phyloP scores from a whole-genome alignment of 179 eudicot species.

The Vitellaria paradoxa region DNA sequence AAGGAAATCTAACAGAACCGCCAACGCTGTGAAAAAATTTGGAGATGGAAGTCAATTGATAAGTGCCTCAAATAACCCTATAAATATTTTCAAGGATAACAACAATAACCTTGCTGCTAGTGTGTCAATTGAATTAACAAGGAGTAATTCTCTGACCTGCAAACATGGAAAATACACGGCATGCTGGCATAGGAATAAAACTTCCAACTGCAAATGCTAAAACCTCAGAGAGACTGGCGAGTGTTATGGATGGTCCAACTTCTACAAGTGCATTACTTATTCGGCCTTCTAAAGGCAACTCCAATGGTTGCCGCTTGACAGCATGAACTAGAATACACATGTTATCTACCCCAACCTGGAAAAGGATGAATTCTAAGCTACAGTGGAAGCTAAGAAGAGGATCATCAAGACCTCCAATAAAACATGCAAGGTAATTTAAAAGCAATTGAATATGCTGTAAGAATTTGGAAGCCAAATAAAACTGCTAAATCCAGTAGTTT shows the following conservation, averaged over 20 bases:
- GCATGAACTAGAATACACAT: slow-evolving; percentile 99
- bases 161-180: slow-evolving; percentile 97
- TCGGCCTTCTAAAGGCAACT: slow-evolving; percentile 80
- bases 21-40: slow-evolving; percentile 70
- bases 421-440: neutral
- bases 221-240: slow-evolving; percentile 95
- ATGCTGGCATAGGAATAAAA: slow-evolving; percentile 98
- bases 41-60: slow-evolving; percentile 13
- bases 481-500: neutral
- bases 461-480: neutral
- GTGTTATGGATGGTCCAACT: slow-evolving; percentile 98
- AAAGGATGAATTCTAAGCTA: slow-evolving; percentile 4
- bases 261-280: slow-evolving; percentile 95
- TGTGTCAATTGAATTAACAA: slow-evolving; percentile 5
- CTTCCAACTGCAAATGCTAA: slow-evolving; percentile 98
- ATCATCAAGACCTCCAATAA: neutral
- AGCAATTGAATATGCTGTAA: neutral
- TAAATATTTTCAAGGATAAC: slow-evolving; percentile 9
- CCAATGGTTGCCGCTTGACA: slow-evolving; percentile 84
- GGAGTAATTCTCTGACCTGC: slow-evolving; percentile 60
- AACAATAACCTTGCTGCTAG: neutral
- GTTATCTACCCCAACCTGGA: slow-evolving; percentile 98
- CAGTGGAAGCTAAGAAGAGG: neutral
- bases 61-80: slow-evolving; percentile 5
- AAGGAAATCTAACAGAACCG: slow-evolving; percentile 92